Percentiles rank a stretch among this genome's conserved stretches.
Conservation (phyloP, 2,329 filamentous ascomycete species). For the Exserohilum turcica region DNA sequence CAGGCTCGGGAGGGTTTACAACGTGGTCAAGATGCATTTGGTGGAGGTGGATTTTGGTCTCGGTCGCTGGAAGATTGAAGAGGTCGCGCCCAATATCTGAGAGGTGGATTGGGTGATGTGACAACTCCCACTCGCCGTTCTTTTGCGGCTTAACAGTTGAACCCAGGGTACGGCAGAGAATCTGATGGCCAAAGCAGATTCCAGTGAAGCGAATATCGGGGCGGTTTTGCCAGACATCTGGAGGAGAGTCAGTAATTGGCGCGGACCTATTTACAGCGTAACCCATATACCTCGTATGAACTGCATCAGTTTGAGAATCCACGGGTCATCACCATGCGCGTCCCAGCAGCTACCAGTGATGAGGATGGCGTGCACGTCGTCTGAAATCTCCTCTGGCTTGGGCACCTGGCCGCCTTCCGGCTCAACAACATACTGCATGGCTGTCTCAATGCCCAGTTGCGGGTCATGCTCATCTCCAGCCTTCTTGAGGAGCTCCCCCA, state of each 20-base stretch:
- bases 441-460: conserved; percentile 60
- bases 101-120: conserved; percentile 51
- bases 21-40: conserved; percentile 58
- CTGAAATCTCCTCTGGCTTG: conserved; percentile 54
- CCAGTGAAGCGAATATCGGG: conserved; percentile 58
- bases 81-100: conserved; percentile 49
- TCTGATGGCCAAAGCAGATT: conserved; percentile 57
- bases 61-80: conserved; percentile 43
- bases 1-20: conserved; percentile 37
- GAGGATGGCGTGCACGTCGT: conserved; percentile 51
- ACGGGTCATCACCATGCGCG: conserved; percentile 53
- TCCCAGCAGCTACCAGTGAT: conserved; percentile 57
- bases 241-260: conserved; percentile 3
- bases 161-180: conserved; percentile 53
- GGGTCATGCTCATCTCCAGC: conserved; percentile 61
- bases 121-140: conserved; percentile 54
- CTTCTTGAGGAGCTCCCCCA: conserved; percentile 57
- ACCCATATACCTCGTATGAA: conserved; percentile 52
- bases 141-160: conserved; percentile 46
- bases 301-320: conserved; percentile 51
- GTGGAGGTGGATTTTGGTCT: conserved; percentile 49
- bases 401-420: conserved; percentile 50
- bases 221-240: conserved; percentile 57
- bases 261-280: neutral
- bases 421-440: conserved; percentile 60